These are phyloP conservation scores for Plenodomus tracheiphilus DNA, from an alignment of 2,329 filamentous ascomycete species.

Conservation along the genomic window DNA sequence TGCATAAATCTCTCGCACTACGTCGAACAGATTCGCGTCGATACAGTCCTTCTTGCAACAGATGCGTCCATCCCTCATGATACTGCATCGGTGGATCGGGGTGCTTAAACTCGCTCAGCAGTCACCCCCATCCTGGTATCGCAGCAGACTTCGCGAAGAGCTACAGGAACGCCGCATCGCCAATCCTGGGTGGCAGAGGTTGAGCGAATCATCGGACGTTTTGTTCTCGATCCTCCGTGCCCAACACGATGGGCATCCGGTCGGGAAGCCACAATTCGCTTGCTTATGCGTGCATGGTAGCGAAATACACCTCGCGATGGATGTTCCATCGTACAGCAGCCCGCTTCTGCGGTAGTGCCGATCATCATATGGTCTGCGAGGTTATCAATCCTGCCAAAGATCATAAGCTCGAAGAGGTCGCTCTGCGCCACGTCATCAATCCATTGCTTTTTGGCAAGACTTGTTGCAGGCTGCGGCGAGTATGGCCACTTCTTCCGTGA, in stretches of 20 bases:
- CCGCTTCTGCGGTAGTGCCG: slow-evolving; percentile 30
- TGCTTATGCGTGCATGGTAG: slow-evolving; percentile 49
- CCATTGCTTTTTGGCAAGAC: slow-evolving; percentile 34
- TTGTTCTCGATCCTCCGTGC: slow-evolving; percentile 49
- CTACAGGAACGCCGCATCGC: slow-evolving; percentile 43
- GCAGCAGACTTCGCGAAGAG: slow-evolving; percentile 44
- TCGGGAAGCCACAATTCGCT: slow-evolving; percentile 24
- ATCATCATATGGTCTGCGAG: slow-evolving; percentile 41
- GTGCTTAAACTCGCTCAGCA: slow-evolving; percentile 41
- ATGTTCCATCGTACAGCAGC: slow-evolving; percentile 47
- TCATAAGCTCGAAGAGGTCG: slow-evolving; percentile 41
- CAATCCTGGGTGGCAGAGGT: slow-evolving; percentile 27
- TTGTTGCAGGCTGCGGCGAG: slow-evolving; percentile 28
- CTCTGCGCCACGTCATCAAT: slow-evolving; percentile 46
- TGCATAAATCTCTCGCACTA: too few relatives aligned
- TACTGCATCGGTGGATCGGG: too few relatives aligned
- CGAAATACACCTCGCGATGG: slow-evolving; percentile 51
- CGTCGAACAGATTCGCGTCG: too few relatives aligned
- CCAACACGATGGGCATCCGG: slow-evolving; percentile 38
- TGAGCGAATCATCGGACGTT: slow-evolving; percentile 54
- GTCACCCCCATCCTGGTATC: slow-evolving; percentile 45
- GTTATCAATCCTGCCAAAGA: slow-evolving; percentile 51
- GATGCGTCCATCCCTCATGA: too few relatives aligned
- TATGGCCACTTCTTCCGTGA: slow-evolving; percentile 43
- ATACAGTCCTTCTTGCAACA: too few relatives aligned